A percentile compares a stretch with the other conserved stretches of the same genome.
phyloP scores from a whole-genome alignment of 2,329 filamentous ascomycete species.

The Metarhizium album region DNA sequence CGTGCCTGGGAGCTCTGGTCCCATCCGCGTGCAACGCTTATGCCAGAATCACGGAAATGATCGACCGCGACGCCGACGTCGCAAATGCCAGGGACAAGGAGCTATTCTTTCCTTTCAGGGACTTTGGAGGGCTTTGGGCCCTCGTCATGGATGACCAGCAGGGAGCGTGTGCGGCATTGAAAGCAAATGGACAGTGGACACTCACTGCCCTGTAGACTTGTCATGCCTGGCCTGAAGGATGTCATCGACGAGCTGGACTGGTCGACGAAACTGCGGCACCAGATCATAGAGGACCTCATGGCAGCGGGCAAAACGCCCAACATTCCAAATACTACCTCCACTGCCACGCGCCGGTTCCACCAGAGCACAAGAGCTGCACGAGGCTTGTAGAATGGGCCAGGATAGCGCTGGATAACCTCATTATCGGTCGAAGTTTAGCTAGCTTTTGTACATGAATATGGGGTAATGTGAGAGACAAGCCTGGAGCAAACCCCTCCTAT shows the following conservation, averaged over 20 bases:
- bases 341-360: conserved; percentile 16
- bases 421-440: conserved; percentile 25
- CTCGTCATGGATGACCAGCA: conserved; percentile 15
- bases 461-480: neutral
- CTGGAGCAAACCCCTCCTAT: too few relatives aligned
- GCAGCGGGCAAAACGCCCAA: conserved; percentile 24
- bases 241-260: conserved; percentile 43
- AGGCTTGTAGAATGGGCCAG: conserved; percentile 44
- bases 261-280: conserved; percentile 36
- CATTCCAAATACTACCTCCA: conserved; percentile 17
- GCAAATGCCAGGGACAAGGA: conserved; percentile 32
- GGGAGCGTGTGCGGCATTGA: conserved; percentile 15
- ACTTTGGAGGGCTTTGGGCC: conserved; percentile 40
- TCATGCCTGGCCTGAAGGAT: conserved; percentile 41
- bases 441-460: neutral
- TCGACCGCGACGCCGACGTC: conserved; percentile 38
- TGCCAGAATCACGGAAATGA: conserved; percentile 39
- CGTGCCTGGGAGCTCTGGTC: conserved; percentile 47
- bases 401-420: conserved; percentile 39
- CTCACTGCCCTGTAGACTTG: conserved; percentile 8
- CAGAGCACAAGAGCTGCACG: conserved; percentile 32
- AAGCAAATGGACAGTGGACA: conserved; percentile 19
- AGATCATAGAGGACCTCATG: conserved; percentile 34
- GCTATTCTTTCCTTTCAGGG: conserved; percentile 33
- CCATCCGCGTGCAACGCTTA: conserved; percentile 49